phyloP scores from a whole-genome alignment of 2,329 filamentous ascomycete species.

The Hortaea sp. region DNA sequence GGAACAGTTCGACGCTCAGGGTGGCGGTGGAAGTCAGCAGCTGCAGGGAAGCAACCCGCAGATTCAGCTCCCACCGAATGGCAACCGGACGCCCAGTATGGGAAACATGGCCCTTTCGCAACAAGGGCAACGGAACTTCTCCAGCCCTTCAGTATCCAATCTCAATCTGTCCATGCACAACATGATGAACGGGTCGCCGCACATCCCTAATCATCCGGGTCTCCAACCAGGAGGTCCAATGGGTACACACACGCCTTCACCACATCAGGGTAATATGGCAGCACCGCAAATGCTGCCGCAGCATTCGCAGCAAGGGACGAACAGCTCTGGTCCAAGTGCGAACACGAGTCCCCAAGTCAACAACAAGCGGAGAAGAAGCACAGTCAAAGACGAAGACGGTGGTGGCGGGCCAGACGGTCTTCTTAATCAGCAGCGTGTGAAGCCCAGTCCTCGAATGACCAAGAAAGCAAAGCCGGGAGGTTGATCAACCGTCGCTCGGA shows the following conservation, averaged over 20 bases:
- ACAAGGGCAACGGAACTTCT: slow-evolving; percentile 30
- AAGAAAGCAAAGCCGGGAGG: slow-evolving; percentile 27
- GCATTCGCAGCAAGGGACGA: slow-evolving; percentile 47
- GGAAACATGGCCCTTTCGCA: slow-evolving; percentile 23
- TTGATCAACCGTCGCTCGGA: background rate
- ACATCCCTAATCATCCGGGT: slow-evolving; percentile 12
- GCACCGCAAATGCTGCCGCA: slow-evolving; percentile 46
- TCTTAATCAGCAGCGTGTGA: slow-evolving; percentile 40
- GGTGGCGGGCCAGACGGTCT: slow-evolving; percentile 30
- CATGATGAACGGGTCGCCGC: slow-evolving; percentile 43
- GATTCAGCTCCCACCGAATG: slow-evolving; percentile 37
- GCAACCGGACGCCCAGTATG: slow-evolving; percentile 24
- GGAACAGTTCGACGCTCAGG: slow-evolving; percentile 30
- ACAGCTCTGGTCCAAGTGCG: slow-evolving; percentile 45
- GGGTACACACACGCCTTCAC: slow-evolving; percentile 34
- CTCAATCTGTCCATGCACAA: slow-evolving; percentile 39
- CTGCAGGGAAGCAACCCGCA: slow-evolving; percentile 29
- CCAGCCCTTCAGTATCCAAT: slow-evolving; percentile 49
- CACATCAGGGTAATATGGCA: slow-evolving; percentile 34
- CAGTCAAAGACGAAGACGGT: slow-evolving; percentile 50
- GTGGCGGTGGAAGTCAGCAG: slow-evolving; percentile 11
- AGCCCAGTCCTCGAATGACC: slow-evolving; percentile 37
- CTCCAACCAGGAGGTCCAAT: slow-evolving; percentile 11
- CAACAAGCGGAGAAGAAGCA: slow-evolving; percentile 51
- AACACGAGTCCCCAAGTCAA: slow-evolving; percentile 50